Evolutionary conservation across 768 basidiomycete genomes (phyloP), one percentile per base, ranked within the genome.

Genomic region (Lactarius psammicola): DNA sequence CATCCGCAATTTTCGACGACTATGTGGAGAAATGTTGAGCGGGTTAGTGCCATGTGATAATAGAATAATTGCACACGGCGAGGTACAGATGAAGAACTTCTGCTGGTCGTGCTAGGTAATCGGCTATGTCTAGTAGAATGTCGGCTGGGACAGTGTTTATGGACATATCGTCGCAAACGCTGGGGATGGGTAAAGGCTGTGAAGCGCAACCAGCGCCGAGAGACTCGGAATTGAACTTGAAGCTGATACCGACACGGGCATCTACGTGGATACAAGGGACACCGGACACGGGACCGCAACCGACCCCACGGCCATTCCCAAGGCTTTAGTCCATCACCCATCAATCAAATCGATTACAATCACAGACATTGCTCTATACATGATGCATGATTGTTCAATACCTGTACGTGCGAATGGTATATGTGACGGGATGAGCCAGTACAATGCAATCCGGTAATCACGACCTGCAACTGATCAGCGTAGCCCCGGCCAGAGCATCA

Each of bases 381-480:
- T 55, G 49, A 51, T 23, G 49, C 23, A 28, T 23, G 28, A 55
- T 20, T 33, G 31, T 30, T 55, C 54, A 55, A 55, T 55, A 55
- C 54, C 54, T 55, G 31, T 30, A 55, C 5, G 31, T 38, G n/a
- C 11, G n/a, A 20, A 33, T 51, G 55, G 23, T 56, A 34, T 56
- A 56, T 55, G 53, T 31, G 23, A n/a, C 30, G n/a, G 30, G 5
- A 33, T 20, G 8, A n/a, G n/a, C n/a, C 17, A 33, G 33, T 55
- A 31, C 30, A 55, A 55, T 9, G 31, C 54, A 55, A 55, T 38
- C 54, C 23, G 59, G 67, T 62, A 66, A 85, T 89, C 78, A 89
- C 75, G 87, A 88, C 88, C 88, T 89, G 84, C 82, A 82, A 80
- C 79, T 78, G 82, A 80, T 89, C 83, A 89, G 88, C 78, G 78